Evolutionary conservation across 1,139 yeast species (phyloP), one percentile per base, ranked within the genome.

Genomic region (Torulaspora pretoriensis): DNA sequence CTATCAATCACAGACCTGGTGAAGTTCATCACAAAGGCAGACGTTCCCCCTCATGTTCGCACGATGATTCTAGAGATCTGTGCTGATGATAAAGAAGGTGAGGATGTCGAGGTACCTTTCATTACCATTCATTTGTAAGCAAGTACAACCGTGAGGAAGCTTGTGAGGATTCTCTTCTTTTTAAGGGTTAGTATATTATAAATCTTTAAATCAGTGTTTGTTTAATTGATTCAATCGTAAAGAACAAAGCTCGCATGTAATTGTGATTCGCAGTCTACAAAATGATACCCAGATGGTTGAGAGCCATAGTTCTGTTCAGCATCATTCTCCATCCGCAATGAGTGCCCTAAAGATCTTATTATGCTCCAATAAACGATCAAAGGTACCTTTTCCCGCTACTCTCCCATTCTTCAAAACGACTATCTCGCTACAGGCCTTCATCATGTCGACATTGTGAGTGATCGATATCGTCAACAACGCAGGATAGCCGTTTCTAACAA

Each of bases 31-130:
- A 81, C 95, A 46, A 88, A 88, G 72, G 85, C 87, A 66, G 89
- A 87, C 13, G 69, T 92, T 46, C 85, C 89, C n/a, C 63, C 72
- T 3, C 89, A 85, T 63, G 81, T 80, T 46, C 81, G 81, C 65
- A 80, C 86, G 33, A 73, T 92, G 68, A 81, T 90, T 47, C 77
- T 94, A 51, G 98, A 92, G 68, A 77, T 92, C 35, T 88, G 96
- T 64, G 87, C 94, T 50, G 98, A 92, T 61, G 98, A 92, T 64
- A 73, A 80, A 60, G 77, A 82, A 42, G 99, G 94, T 32, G 97
- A 92, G 64, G 98, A 94, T 65, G 96, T 89, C 22, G 98, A 90
- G 60, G 88, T 89, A 53, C 98, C 98, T 32, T 88, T 79, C 63
- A 78, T 89, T 48, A 79, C 81, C 49, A 74, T 84, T 48, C 79